Conservation (phyloP, 352 stramenopile species). For the Aphanomyces astaci region DNA sequence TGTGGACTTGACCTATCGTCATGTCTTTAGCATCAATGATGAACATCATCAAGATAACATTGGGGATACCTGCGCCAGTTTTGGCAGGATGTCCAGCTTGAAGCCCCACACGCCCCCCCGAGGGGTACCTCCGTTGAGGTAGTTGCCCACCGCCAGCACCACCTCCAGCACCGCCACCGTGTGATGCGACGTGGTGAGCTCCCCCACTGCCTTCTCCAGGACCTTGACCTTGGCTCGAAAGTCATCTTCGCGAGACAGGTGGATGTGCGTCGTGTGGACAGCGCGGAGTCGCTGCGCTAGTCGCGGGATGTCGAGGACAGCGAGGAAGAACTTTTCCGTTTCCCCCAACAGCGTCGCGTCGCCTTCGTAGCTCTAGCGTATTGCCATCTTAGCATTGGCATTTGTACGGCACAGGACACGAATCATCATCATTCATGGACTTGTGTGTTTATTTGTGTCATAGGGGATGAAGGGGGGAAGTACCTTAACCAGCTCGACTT, state of each 20-base stretch:
- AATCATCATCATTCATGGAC: no score
- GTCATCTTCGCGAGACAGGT: slow-evolving; percentile 63
- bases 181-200: slow-evolving; percentile 51
- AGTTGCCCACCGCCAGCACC: slow-evolving; percentile 39
- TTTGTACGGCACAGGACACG: no score
- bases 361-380: slow-evolving; percentile 82
- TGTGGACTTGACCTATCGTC: slow-evolving; percentile 18
- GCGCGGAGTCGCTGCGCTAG: slow-evolving; percentile 84
- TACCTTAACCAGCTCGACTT: slow-evolving; percentile 26
- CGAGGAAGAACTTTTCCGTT: slow-evolving; percentile 83
- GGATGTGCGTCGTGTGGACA: slow-evolving; percentile 73
- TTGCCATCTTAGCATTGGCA: no score
- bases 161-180: slow-evolving; percentile 37
- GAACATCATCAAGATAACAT: no score
- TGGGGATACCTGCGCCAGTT: slow-evolving; percentile 30
- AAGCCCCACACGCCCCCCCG: slow-evolving; percentile 38
- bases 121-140: slow-evolving; percentile 33
- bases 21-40: no score
- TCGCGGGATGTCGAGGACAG: slow-evolving; percentile 71
- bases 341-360: slow-evolving; percentile 77
- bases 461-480: slow-evolving; percentile 39
- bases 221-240: slow-evolving; percentile 36
- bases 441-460: no score
- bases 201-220: slow-evolving; percentile 44
- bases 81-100: slow-evolving; percentile 38